Evolutionary conservation across 1,284 basidiomycete genomes (phyloP), one percentile per base, ranked within the genome.

Genomic region (Irpex lacteus): DNA sequence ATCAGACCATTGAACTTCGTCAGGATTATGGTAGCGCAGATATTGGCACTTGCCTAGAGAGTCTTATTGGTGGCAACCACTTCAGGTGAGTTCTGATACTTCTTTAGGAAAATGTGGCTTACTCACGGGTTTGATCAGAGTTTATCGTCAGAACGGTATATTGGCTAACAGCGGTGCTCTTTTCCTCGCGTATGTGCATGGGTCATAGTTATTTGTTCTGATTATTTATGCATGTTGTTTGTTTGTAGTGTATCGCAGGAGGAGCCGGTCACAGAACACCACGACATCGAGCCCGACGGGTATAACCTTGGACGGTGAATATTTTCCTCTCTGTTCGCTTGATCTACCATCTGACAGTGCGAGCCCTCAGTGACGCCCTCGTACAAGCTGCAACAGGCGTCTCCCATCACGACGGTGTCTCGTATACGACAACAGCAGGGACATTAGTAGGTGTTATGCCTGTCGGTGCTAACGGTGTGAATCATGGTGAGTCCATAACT

Each of bases 81-180:
- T 84, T 90, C 70, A 79, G 87, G 85, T 85, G 62, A 47, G 50
- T 60, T 32, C 2, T 32, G 32, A 4, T 32, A 32, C 32, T 32
- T 32, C 32, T 32, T 4, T 32, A 5, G 32, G 32, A 32, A 32
- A 3, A 32, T 32, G 32, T 32, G 32, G 56, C n/a, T 8, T 37
- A 56, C 9, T n/a, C 19, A 21, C 21, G 32, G n/a, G 7, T 32
- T 19, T 21, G n/a, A 18, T 84, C 71, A 84, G 89, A 59, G 84
- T 89, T 11, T 92, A 84, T 83, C 86, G 86, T 69, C 91, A 92
- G 77, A 89, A 92, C 63, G 90, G 90, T 0, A 80, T 85, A 0
- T 63, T 32, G 13, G 86, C 84, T 0, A 69, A 87, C 65, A 86
- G 80, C 40, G 84, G 84, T 1, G 87, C 89, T 5, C 86, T 88